A percentile compares a stretch with the other conserved stretches of the same genome.
Conservation (phyloP, 108 stramenopile genomes). For the Nitzschia putrida region DNA sequence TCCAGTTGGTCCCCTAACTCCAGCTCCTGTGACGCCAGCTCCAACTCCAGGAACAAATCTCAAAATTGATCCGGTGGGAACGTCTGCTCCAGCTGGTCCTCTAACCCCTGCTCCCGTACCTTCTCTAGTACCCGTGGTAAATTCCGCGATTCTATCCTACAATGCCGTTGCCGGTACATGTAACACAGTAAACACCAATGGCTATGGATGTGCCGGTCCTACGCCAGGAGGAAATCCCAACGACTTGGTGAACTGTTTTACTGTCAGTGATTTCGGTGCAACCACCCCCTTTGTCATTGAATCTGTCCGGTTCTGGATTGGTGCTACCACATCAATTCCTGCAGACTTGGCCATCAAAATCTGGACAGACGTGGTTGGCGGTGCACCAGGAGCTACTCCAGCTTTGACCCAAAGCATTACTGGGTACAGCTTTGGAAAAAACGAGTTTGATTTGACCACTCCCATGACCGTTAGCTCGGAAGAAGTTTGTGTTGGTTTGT, state of each 20-base stretch:
- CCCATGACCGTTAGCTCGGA: background rate
- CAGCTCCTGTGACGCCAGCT: too few relatives aligned
- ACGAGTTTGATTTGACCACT: background rate
- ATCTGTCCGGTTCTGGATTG: conserved; percentile 31
- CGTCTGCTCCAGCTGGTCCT: too few relatives aligned
- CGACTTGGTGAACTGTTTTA: conserved; percentile 28
- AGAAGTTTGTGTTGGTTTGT: conserved; percentile 23
- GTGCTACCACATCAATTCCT: conserved; percentile 7
- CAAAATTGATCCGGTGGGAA: too few relatives aligned
- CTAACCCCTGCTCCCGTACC: too few relatives aligned
- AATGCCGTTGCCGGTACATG: conserved; percentile 16
- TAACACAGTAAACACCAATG: conserved; percentile 14
- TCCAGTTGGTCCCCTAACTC: too few relatives aligned
- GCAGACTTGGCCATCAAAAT: conserved; percentile 17
- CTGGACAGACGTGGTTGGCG: background rate
- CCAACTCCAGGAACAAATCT: too few relatives aligned
- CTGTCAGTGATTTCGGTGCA: background rate
- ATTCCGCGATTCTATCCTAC: conserved; percentile 7
- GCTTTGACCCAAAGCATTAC: conserved; percentile 3
- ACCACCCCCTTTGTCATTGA: conserved; percentile 5
- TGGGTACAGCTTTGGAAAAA: conserved; percentile 12
- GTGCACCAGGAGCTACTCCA: background rate
- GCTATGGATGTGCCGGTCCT: conserved; percentile 25
- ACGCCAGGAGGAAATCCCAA: conserved; percentile 30
- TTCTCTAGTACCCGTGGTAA: background rate